These are phyloP conservation scores for Thalassiosira mediterranea DNA, from an alignment of 352 stramenopile species.

Conservation along the genomic window DNA sequence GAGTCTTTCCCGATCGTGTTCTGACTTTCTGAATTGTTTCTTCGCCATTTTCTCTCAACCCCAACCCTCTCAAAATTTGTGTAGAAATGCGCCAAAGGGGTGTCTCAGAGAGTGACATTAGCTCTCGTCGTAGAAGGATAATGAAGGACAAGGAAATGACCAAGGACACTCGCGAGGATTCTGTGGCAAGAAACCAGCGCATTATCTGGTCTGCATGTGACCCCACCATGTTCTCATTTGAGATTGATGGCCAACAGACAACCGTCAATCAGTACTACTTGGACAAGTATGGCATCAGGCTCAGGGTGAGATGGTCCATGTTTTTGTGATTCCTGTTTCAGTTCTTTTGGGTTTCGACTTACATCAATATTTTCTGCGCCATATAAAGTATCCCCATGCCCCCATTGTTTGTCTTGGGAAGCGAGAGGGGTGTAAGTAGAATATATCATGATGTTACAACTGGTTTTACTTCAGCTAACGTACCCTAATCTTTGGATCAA, in stretches of 20 bases:
- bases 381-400: neutral
- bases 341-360: no score
- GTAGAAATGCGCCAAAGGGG: neutral
- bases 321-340: no score
- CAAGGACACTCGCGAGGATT: neutral
- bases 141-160: neutral
- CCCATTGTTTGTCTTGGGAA: neutral
- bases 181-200: neutral
- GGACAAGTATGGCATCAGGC: neutral
- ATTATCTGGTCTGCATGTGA: neutral
- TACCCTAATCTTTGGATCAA: neutral
- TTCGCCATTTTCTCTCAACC: neutral
- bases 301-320: no score
- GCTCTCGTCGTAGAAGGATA: neutral
- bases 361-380: no score
- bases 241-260: neutral
- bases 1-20: no score
- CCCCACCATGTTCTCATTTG: neutral
- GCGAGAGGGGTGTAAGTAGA: neutral
- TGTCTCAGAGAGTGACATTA: neutral
- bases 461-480: no score
- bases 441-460: neutral
- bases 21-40: no score
- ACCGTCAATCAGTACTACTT: neutral
- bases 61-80: neutral